A percentile compares a stretch with the other conserved stretches of the same genome.
These are phyloP conservation scores for Xenosphaeropsis pyriputrescens DNA, from an alignment of 2,329 filamentous ascomycete genomes.

Conservation along the genomic window DNA sequence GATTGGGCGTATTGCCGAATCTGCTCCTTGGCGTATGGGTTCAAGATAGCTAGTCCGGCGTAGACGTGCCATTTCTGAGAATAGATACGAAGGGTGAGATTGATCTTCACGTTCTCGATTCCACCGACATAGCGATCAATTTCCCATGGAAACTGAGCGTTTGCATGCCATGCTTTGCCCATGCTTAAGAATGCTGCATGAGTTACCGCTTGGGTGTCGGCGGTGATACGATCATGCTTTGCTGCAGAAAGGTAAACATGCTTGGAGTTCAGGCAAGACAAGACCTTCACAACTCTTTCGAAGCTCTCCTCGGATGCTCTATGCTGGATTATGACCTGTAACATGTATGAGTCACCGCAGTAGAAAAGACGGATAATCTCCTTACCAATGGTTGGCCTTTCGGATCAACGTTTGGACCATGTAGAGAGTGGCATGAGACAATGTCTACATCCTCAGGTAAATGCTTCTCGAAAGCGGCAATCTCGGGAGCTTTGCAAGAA, in stretches of 20 bases:
- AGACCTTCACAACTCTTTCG: slow-evolving; percentile 62
- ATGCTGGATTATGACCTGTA: slow-evolving; percentile 72
- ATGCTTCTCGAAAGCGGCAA: slow-evolving; percentile 80
- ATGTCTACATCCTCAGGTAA: slow-evolving; percentile 84
- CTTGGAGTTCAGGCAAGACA: slow-evolving; percentile 73
- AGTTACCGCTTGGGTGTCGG: slow-evolving; percentile 94
- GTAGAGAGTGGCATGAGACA: slow-evolving; percentile 89
- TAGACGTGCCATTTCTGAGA: slow-evolving; percentile 99
- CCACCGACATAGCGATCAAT: slow-evolving; percentile 89
- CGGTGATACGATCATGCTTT: slow-evolving; percentile 92
- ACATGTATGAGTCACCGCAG: slow-evolving; percentile 1
- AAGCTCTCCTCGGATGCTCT: slow-evolving; percentile 68
- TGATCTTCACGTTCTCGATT: slow-evolving; percentile 99
- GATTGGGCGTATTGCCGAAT: slow-evolving; percentile 88
- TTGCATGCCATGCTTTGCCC: slow-evolving; percentile 95
- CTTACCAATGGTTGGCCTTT: slow-evolving; percentile 75
- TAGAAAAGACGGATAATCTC: slow-evolving; percentile 1
- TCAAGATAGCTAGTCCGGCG: slow-evolving; percentile 90
- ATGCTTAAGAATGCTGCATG: slow-evolving; percentile 95
- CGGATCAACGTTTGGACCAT: slow-evolving; percentile 81
- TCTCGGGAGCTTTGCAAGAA: slow-evolving; percentile 94
- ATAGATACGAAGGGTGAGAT: slow-evolving; percentile 94
- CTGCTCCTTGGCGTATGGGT: slow-evolving; percentile 81
- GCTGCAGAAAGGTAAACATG: slow-evolving; percentile 76
- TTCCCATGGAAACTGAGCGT: slow-evolving; percentile 94